Evolutionary conservation across 352 stramenopile genomes (phyloP).

Genomic region (Globisporangium barbulae): DNA sequence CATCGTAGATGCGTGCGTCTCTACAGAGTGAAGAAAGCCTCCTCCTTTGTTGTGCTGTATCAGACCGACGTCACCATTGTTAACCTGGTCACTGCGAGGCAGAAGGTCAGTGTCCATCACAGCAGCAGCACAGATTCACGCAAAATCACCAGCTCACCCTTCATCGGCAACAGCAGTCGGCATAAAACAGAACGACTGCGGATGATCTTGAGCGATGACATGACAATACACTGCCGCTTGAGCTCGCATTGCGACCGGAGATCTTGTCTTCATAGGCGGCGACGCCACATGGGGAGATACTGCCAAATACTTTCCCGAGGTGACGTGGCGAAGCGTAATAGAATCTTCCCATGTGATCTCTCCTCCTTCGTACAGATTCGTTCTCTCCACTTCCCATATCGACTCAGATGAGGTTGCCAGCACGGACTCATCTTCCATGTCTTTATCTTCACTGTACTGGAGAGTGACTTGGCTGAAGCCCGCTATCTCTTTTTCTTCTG

Average conservation of each 20-base stretch:
- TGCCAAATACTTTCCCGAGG: slow-evolving; percentile 55
- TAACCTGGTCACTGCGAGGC: slow-evolving; percentile 33
- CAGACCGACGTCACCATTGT: slow-evolving; percentile 49
- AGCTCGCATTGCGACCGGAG: slow-evolving; percentile 16
- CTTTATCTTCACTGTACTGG: slow-evolving; percentile 45
- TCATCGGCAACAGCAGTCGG: slow-evolving; percentile 51
- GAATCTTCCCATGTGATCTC: slow-evolving; percentile 48
- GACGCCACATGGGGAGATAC: slow-evolving; percentile 20
- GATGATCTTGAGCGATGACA: slow-evolving; percentile 33
- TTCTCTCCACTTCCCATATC: slow-evolving; percentile 59
- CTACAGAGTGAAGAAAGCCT: slow-evolving; percentile 62
- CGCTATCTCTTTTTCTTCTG: background rate
- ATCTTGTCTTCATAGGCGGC: slow-evolving; percentile 19
- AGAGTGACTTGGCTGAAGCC: slow-evolving; percentile 28
- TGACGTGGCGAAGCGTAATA: slow-evolving; percentile 51
- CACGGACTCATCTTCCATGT: slow-evolving; percentile 28
- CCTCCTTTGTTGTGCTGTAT: slow-evolving; percentile 49
- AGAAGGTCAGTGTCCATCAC: background rate
- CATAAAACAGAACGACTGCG: slow-evolving; percentile 55
- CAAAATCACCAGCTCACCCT: slow-evolving; percentile 25
- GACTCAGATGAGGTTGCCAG: slow-evolving; percentile 41
- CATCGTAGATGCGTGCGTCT: slow-evolving; percentile 63
- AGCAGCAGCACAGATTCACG: background rate
- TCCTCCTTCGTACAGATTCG: slow-evolving; percentile 49
- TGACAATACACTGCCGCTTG: slow-evolving; percentile 22